A percentile compares a stretch with the other conserved stretches of the same genome.
phyloP scores from a whole-genome alignment of 2,329 filamentous ascomycete species.

The Pseudogymnoascus destructans region DNA sequence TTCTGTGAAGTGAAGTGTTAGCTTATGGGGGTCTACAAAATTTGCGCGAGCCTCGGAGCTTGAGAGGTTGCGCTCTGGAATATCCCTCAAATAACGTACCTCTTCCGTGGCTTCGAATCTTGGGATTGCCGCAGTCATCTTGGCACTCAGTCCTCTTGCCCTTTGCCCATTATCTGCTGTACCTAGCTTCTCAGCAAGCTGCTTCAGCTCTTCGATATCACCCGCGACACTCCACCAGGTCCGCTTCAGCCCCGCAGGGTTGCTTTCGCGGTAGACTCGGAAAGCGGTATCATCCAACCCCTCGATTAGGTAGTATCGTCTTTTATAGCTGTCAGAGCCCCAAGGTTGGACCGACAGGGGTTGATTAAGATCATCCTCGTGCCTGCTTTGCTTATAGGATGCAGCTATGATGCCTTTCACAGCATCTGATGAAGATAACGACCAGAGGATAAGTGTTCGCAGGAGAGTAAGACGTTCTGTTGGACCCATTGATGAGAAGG shows the following conservation, averaged over 20 bases:
- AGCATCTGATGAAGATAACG: conserved; percentile 73
- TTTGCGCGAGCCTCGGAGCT: not conserved
- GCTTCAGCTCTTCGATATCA: conserved; percentile 71
- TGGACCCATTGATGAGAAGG: conserved; percentile 71
- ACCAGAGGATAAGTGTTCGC: conserved; percentile 75
- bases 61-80: not conserved
- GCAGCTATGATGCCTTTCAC: conserved; percentile 73
- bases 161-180: conserved; percentile 67
- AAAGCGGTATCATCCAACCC: conserved; percentile 90
- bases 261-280: conserved; percentile 86
- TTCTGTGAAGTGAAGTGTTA: conserved; percentile 43
- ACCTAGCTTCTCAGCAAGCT: conserved; percentile 62
- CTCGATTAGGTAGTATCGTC: conserved; percentile 87
- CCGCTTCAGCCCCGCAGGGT: conserved; percentile 58
- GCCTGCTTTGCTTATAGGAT: conserved; percentile 76
- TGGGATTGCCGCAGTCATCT: conserved; percentile 67
- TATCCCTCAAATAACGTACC: conserved; percentile 34
- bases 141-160: conserved; percentile 63
- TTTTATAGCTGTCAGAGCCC: conserved; percentile 80
- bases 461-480: conserved; percentile 70
- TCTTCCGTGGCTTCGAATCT: conserved; percentile 90
- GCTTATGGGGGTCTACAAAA: not conserved
- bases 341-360: conserved; percentile 81
- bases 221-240: conserved; percentile 93
- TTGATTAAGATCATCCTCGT: conserved; percentile 68